These are phyloP conservation scores for Cercospora citrullina DNA, from an alignment of 2,329 filamentous ascomycete genomes.

Conservation along the genomic window DNA sequence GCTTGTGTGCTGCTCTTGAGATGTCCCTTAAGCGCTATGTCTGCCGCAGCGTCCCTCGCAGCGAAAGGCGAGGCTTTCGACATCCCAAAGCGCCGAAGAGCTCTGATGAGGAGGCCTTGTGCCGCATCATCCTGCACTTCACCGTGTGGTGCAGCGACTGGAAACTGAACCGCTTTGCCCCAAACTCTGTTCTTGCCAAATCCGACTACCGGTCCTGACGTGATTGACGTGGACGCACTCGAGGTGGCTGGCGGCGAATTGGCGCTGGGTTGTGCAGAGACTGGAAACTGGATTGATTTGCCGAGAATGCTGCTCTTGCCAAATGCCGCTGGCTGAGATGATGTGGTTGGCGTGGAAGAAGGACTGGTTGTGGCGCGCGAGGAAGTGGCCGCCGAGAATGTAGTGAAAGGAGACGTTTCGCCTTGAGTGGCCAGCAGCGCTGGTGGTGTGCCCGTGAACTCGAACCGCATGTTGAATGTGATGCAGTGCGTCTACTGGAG, in stretches of 20 bases:
- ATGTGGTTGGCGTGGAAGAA: neutral
- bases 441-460: slow-evolving; percentile 21
- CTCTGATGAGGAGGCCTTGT: slow-evolving; percentile 2
- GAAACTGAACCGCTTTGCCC: neutral
- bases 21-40: neutral
- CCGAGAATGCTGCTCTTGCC: neutral
- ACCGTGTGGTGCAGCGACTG: neutral
- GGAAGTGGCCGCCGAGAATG: neutral
- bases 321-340: neutral
- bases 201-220: neutral
- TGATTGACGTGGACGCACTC: neutral
- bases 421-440: neutral
- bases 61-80: slow-evolving; percentile 3
- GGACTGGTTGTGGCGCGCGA: neutral
- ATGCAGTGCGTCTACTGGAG: neutral
- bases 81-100: neutral
- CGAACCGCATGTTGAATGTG: slow-evolving; percentile 21
- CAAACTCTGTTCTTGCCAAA: neutral
- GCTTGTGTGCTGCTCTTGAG: neutral
- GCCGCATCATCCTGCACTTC: neutral
- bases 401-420: neutral
- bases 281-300: neutral
- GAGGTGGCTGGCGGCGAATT: neutral
- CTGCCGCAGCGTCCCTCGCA: slow-evolving; percentile 3
- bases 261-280: neutral